Base-by-base conservation (phyloP, 768 basidiomycete species). In the Boletus patriciae region DNA sequence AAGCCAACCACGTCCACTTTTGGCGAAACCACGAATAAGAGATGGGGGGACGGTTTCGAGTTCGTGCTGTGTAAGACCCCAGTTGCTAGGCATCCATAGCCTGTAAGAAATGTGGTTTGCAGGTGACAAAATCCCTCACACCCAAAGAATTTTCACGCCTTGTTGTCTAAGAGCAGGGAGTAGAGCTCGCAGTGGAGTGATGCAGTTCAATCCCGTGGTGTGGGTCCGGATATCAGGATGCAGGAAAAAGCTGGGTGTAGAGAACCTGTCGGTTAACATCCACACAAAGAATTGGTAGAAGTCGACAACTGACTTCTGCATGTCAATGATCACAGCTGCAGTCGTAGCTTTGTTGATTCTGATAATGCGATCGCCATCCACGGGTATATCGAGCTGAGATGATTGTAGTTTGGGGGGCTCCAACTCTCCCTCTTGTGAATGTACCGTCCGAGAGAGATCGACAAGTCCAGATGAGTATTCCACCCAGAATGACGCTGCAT, bases 41-140 rank as follows among this genome's bases (percentile, higher is more conserved):
- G 84, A 73, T 18, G 86, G 85, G 5, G 85, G 83, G 36, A 88
- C 77, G 6, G 83, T 86, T 48, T 75, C 71, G 23, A 87, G 74
- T 59, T 87, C 86, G 58, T 80, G 78, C 8, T 82, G 78, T 7
- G 85, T 86, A n/a, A 88, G 74, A 27, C 86, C 86, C 86, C 86
- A 88, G 64, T 87, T 88, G 9, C 85, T 88, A 61, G 5, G 8
- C 18, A 46, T 33, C 18, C 45, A 34, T n/a, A 40, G 21, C n/a
- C n/a, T n/a, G 42, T 40, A 40, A 54, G 21, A 60, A 19, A 46
- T n/a, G 21, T 29, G 19, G 4, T 31, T 25, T 23, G 38, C 25
- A 34, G 15, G 23, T 6, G 40, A 45, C 50, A 36, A 47, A 55
- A 50, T 60, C 43, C 70, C 78, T 52, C 67, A 86, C 84, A 86